Evolutionary conservation across 768 basidiomycete species (phyloP).

Genomic region (Chalciporus pseudorubinellus): DNA sequence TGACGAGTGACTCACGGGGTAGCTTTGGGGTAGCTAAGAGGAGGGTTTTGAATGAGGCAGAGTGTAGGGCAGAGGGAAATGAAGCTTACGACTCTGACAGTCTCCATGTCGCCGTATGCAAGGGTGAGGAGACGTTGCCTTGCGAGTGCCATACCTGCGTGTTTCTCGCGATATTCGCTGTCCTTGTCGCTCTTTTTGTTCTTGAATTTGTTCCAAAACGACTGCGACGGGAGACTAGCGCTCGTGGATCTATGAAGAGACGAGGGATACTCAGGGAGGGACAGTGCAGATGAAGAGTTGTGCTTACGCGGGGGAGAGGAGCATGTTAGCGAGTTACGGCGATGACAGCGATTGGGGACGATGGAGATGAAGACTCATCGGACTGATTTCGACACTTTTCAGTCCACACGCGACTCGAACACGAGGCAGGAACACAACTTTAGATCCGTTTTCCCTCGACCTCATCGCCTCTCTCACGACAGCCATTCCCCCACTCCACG

Average conservation of each 20-base stretch:
- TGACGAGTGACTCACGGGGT: conserved; percentile 44
- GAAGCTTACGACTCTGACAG: conserved; percentile 58
- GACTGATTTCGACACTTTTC: conserved; percentile 17
- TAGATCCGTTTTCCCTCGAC: not conserved
- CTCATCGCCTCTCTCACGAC: not conserved
- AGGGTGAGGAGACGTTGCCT: conserved; percentile 78
- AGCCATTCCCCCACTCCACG: not conserved
- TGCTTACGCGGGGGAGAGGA: conserved; percentile 77
- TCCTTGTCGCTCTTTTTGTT: conserved; percentile 62
- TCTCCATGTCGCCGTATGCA: conserved; percentile 83
- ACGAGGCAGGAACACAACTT: conserved; percentile 48
- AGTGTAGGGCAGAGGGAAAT: conserved; percentile 2
- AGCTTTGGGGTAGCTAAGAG: conserved; percentile 64
- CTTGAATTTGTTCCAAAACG: conserved; percentile 67
- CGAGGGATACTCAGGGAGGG: conserved; percentile 33
- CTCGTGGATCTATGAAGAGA: conserved; percentile 57
- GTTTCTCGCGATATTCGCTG: conserved; percentile 51
- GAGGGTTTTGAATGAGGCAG: conserved; percentile 3
- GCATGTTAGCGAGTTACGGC: conserved; percentile 46
- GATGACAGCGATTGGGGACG: conserved; percentile 24
- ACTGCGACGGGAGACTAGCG: conserved; percentile 51
- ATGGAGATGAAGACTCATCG: conserved; percentile 25
- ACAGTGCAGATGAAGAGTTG: conserved; percentile 18
- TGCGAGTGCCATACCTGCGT: conserved; percentile 64
- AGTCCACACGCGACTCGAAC: conserved; percentile 46